Evolutionary conservation across 2,329 filamentous ascomycete species (phyloP), one percentile per base, ranked within the genome.

Genomic region (Epichloe baconii): DNA sequence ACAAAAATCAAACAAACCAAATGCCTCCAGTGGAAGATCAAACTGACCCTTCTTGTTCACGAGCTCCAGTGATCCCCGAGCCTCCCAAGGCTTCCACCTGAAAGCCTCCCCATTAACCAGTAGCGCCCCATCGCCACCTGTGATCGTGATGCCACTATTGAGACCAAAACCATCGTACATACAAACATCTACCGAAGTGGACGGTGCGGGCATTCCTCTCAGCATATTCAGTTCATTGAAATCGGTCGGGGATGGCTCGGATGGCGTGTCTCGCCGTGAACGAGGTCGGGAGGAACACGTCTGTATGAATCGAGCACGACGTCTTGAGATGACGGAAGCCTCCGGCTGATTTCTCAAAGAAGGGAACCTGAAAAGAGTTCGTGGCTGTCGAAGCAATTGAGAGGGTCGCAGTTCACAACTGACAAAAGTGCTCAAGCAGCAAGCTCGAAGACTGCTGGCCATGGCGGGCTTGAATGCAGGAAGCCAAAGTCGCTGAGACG

Each of bases 91-190:
- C 63, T 79, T 73, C 93, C 93, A 98, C 48, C 75, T 70, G 65
- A 96, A 97, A 1, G 85, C 89, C 67, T 97, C 89, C 5, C 91
- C 91, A 41, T 82, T 84, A 2, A 96, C 77, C 5, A 98, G 75
- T 55, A 98, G 64, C 26, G 89, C 78, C 0, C 88, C 91, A 48
- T 80, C 76, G 0, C 84, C 83, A 44, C 79, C 80, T 2, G 72
- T 70, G 34, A 95, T 80, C 49, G 79, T 82, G 37, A 86, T 71
- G 11, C 90, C 89, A 59, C 83, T 94, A 68, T 93, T 86, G 44
- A 98, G 74, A 56, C 85, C 80, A 66, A 98, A 98, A 1, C 93
- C 93, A 60, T 91, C 83, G 53, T 77, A 71, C 53, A 86, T 80
- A 69, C 88, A 95, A 5, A 85, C 82, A 59, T 96, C 89, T 44